These are phyloP conservation scores for Solanum peruvianum DNA, from an alignment of 257 asterid species.

Conservation along the genomic window DNA sequence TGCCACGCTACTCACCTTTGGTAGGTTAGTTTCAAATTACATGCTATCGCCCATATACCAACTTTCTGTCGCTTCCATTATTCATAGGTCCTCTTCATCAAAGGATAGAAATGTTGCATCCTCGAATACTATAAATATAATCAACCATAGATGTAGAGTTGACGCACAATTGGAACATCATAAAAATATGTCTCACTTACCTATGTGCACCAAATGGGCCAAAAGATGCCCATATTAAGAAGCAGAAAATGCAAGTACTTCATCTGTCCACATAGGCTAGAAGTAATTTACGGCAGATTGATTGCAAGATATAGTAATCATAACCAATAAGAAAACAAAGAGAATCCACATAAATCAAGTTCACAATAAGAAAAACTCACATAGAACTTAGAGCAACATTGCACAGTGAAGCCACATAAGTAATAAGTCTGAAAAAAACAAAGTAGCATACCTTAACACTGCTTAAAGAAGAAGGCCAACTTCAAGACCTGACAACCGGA, in stretches of 20 bases:
- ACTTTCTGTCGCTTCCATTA: neutral
- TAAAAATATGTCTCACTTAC: neutral
- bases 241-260: neutral
- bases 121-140: neutral
- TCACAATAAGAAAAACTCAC: neutral
- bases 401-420: neutral
- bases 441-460: neutral
- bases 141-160: neutral
- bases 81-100: neutral
- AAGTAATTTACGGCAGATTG: neutral
- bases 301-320: neutral
- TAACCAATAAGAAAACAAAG: neutral
- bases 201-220: neutral
- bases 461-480: neutral
- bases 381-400: neutral
- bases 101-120: neutral
- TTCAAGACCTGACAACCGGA: slow-evolving; percentile 3
- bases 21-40: neutral
- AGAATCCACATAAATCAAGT: neutral
- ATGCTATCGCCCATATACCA: neutral
- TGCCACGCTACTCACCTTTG: neutral
- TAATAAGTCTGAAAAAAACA: neutral
- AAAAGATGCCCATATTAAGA: neutral
- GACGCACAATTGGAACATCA: neutral
- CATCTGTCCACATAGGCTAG: neutral